Conservation (phyloP, 345 rosid species). For the Carallia brachiata region DNA sequence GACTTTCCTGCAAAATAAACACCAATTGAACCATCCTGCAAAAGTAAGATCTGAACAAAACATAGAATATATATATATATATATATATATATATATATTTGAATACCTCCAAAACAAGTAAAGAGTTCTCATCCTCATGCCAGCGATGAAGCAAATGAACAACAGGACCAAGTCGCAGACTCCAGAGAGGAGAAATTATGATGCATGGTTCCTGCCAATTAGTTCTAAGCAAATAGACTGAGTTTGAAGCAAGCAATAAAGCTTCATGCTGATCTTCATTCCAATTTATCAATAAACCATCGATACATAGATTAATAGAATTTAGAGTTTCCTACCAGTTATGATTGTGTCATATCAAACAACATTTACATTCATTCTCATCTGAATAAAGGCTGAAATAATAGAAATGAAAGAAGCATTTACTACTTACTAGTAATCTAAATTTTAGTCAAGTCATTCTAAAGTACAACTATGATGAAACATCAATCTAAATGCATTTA, state of each 20-base stretch:
- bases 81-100: neutral
- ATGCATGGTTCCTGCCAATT: constrained; percentile 89
- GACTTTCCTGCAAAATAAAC: constrained; percentile 49
- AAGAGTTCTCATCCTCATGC: constrained; percentile 49
- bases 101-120: constrained; percentile 72
- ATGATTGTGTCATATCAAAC: neutral
- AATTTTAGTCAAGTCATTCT: neutral
- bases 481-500: neutral
- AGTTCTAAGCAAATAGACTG: constrained; percentile 38
- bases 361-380: neutral
- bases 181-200: constrained; percentile 72
- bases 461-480: neutral
- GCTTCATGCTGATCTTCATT: neutral
- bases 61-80: neutral
- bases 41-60: constrained; percentile 10
- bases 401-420: neutral
- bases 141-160: no score
- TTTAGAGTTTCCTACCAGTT: neutral
- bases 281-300: neutral
- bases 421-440: neutral
- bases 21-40: constrained; percentile 11
- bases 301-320: neutral
- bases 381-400: neutral
- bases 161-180: constrained; percentile 71
- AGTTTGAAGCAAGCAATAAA: constrained; percentile 1